These are phyloP conservation scores for Pythium pectinolyticum DNA, from an alignment of 352 stramenopile genomes.

Conservation along the genomic window DNA sequence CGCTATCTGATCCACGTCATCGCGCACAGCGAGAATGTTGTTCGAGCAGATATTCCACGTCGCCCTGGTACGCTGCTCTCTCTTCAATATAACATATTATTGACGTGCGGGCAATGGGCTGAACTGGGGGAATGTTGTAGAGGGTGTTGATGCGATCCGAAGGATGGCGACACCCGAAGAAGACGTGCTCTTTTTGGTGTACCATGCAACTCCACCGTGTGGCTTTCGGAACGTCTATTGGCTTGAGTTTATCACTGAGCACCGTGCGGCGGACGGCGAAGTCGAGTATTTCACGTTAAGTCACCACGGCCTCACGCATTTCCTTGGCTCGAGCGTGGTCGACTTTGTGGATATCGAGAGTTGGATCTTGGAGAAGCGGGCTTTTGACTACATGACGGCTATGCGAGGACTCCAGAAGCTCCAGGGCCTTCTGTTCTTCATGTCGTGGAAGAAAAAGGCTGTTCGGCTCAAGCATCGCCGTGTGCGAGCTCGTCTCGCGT, in stretches of 20 bases:
- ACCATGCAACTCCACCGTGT: constrained; percentile 43
- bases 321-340: constrained; percentile 34
- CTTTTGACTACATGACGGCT: constrained; percentile 70
- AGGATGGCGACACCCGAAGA: constrained; percentile 37
- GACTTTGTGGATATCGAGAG: constrained; percentile 54
- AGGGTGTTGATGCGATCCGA: constrained; percentile 17
- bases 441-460: constrained; percentile 65
- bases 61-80: constrained; percentile 9
- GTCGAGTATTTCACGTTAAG: constrained; percentile 61
- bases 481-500: constrained; percentile 38
- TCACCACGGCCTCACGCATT: constrained; percentile 58
- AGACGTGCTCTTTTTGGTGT: constrained; percentile 58
- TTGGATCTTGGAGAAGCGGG: constrained; percentile 71
- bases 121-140: too few relatives aligned
- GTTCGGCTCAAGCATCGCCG: constrained; percentile 43
- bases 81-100: too few relatives aligned
- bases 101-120: too few relatives aligned
- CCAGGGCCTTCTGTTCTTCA: constrained; percentile 73
- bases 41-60: constrained; percentile 2
- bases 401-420: constrained; percentile 65
- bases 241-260: constrained; percentile 50
- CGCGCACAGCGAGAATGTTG: constrained; percentile 35
- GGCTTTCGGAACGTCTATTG: constrained; percentile 72
- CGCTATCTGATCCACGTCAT: constrained; percentile 52
- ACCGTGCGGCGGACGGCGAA: constrained; percentile 25